Evolutionary conservation across 352 stramenopile genomes (phyloP).

Genomic region (Phytophthora citrophthora): DNA sequence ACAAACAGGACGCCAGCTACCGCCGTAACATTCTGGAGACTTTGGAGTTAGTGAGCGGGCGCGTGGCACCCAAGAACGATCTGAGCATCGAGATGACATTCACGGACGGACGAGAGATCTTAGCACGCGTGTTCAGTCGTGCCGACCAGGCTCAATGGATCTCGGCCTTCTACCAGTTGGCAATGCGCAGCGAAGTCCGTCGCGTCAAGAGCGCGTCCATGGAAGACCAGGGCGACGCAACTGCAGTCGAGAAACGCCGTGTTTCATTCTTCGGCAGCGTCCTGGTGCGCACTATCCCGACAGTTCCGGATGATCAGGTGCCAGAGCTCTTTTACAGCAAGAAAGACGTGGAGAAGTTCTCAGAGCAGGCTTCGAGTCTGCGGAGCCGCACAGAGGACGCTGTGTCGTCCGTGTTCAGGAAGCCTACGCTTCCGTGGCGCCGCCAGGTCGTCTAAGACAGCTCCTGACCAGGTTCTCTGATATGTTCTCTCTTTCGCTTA

Average conservation of each 20-base stretch:
- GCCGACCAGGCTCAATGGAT: slow-evolving; percentile 66
- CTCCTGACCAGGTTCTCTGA: background rate
- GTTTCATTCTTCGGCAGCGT: slow-evolving; percentile 72
- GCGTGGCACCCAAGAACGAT: slow-evolving; percentile 50
- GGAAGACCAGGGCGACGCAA: slow-evolving; percentile 35
- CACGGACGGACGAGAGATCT: slow-evolving; percentile 49
- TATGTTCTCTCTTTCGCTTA: slow-evolving; percentile 1
- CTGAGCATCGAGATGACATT: slow-evolving; percentile 57
- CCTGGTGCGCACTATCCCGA: slow-evolving; percentile 63
- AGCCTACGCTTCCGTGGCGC: slow-evolving; percentile 39
- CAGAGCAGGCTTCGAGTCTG: slow-evolving; percentile 57
- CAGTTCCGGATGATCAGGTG: slow-evolving; percentile 52
- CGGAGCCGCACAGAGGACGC: slow-evolving; percentile 60
- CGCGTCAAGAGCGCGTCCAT: slow-evolving; percentile 34
- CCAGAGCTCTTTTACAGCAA: slow-evolving; percentile 70
- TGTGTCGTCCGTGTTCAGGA: slow-evolving; percentile 47
- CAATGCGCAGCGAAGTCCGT: slow-evolving; percentile 48
- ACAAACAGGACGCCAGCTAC: slow-evolving; percentile 60
- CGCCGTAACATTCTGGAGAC: slow-evolving; percentile 46
- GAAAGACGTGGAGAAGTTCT: slow-evolving; percentile 69
- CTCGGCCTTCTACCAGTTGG: slow-evolving; percentile 69
- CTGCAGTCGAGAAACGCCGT: slow-evolving; percentile 39
- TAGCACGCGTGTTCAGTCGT: slow-evolving; percentile 59
- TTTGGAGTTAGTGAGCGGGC: slow-evolving; percentile 44
- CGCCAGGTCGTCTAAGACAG: slow-evolving; percentile 32